Evolutionary conservation across 1,139 yeast genomes (phyloP).

Genomic region (Pichia terricola): DNA sequence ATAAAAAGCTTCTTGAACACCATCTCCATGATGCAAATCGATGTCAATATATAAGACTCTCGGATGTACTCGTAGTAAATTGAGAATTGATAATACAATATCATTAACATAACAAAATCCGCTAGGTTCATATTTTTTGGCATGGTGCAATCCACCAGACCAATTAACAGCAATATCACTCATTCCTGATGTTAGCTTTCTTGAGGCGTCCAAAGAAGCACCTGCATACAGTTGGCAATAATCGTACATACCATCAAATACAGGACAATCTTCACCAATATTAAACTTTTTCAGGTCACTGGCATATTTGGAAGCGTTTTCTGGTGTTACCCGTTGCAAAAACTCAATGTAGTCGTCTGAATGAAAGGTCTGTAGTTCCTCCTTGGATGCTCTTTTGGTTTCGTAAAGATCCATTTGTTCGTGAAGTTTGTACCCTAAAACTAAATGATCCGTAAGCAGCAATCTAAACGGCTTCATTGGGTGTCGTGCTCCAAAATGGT

Average conservation of each 20-base stretch:
- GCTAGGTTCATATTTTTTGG: slow-evolving; percentile 89
- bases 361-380: slow-evolving; percentile 74
- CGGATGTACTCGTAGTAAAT: slow-evolving; percentile 82
- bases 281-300: slow-evolving; percentile 91
- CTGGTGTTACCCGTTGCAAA: slow-evolving; percentile 73
- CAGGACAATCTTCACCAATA: slow-evolving; percentile 97
- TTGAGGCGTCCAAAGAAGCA: slow-evolving; percentile 96
- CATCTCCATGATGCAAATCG: slow-evolving; percentile 97
- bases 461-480: slow-evolving; percentile 98
- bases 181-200: slow-evolving; percentile 82
- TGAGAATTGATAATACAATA: slow-evolving; percentile 84
- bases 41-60: slow-evolving; percentile 93
- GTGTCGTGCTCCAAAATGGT: slow-evolving; percentile 85
- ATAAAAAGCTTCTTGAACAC: slow-evolving; percentile 96
- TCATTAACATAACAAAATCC: slow-evolving; percentile 93
- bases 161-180: slow-evolving; percentile 95
- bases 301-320: slow-evolving; percentile 73
- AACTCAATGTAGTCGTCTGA: slow-evolving; percentile 83
- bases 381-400: slow-evolving; percentile 73
- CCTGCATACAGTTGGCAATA: slow-evolving; percentile 93
- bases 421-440: slow-evolving; percentile 74
- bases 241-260: slow-evolving; percentile 91
- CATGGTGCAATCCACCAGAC: slow-evolving; percentile 97
- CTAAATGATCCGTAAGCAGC: slow-evolving; percentile 89
- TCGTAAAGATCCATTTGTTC: slow-evolving; percentile 84